Percentiles rank a stretch among this genome's conserved stretches.
phyloP scores from a whole-genome alignment of 768 basidiomycete species.

The Termitomyces sp. region DNA sequence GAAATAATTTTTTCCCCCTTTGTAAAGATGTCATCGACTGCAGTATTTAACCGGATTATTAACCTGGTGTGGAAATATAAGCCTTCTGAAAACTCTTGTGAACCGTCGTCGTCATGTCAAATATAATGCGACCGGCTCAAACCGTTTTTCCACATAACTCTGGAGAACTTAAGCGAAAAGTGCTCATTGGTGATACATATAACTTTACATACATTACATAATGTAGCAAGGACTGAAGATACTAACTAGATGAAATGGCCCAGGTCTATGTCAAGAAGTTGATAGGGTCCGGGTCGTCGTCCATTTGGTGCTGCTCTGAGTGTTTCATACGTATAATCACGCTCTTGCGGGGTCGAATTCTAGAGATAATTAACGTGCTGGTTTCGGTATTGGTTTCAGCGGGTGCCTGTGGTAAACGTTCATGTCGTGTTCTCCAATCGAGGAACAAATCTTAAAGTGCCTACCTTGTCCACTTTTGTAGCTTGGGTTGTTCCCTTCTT shows the following conservation, averaged over 20 bases:
- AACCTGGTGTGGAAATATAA: background rate
- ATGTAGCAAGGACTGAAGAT: background rate
- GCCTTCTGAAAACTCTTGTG: background rate
- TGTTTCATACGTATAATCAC: background rate
- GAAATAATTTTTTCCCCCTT: background rate
- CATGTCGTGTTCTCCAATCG: background rate
- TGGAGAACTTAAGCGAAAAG: too few relatives aligned
- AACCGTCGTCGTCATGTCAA: background rate
- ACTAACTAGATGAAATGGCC: background rate
- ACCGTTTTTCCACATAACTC: too few relatives aligned
- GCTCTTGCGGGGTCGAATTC: background rate
- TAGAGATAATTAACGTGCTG: background rate
- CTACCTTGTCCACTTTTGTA: background rate
- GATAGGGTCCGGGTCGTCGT: conserved; percentile 3
- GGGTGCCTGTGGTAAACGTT: background rate
- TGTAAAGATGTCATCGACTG: background rate
- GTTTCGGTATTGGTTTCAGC: background rate
- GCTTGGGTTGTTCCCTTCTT: background rate
- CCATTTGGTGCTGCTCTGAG: background rate
- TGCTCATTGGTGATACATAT: background rate
- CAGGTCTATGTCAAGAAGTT: background rate
- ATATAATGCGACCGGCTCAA: too few relatives aligned
- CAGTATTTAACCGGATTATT: background rate
- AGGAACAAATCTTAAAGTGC: background rate
- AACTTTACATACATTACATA: background rate